Evolutionary conservation across 2,329 filamentous ascomycete species (phyloP), one percentile per base, ranked within the genome.

Genomic region (Epichloe typhina): DNA sequence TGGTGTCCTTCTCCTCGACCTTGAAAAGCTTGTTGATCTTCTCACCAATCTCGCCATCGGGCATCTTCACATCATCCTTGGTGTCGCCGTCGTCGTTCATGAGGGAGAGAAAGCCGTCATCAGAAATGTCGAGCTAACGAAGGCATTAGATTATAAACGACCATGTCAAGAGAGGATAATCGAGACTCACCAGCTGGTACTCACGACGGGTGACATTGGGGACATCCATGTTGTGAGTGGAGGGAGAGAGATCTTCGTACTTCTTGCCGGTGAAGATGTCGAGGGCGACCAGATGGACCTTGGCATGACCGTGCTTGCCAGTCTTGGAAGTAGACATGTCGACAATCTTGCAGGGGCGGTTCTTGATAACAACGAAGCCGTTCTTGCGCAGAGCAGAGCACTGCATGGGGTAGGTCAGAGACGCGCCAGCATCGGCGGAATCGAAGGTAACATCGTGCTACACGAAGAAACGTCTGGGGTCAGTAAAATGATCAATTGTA

Each of bases 241-340:
- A 98, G 63, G 63, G 93, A 74, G 84, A 96, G 57, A 98, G 83
- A 78, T 98, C 94, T 80, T 98, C 93, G 61, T 95, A 82, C 84
- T 98, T 98, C 88, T 96, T 98, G 82, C 80, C 80, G 61, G 90
- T 98, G 85, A 98, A 98, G 79, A 98, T 97, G 73, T 98, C 93
- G 72, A 94, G 83, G 69, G 89, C 93, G 67, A 96, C 86, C 65
- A 98, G 78, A 77, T 98, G 91, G 72, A 98, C 93, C 85, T 98
- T 98, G 77, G 93, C 93, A 87, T 98, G 94, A 74, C 93, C 93
- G 86, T 98, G 93, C 88, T 98, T 98, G 77, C 93, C 93, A 63
- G 93, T 98, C 90, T 98, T 98, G 73, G 93, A 98, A 79, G 93
- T 98, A 63, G 89, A 95, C 94, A 98, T 98, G 70, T 98, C 93